These are phyloP conservation scores for Alternaria arbusti DNA, from an alignment of 2,329 filamentous ascomycete species.

Conservation along the genomic window DNA sequence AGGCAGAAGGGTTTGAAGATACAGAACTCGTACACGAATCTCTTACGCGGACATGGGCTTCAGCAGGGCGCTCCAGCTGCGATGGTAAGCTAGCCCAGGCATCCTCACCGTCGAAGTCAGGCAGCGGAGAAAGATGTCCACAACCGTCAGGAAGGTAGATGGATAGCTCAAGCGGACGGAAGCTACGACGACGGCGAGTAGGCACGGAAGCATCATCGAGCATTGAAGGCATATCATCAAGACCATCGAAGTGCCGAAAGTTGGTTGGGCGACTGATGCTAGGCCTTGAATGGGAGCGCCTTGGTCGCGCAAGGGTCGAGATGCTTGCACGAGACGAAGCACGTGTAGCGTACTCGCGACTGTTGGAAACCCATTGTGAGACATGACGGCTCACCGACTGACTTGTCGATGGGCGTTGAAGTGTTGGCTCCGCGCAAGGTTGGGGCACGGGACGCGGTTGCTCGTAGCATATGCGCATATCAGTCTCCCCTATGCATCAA, in stretches of 20 bases:
- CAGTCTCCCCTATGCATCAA: conserved; percentile 22
- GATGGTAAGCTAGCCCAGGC: conserved; percentile 33
- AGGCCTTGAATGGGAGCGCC: conserved; percentile 43
- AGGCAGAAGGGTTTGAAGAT: conserved; percentile 31
- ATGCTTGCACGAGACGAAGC: conserved; percentile 45
- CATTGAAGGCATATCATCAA: conserved; percentile 43
- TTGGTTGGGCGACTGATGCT: conserved; percentile 47
- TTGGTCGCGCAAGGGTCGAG: conserved; percentile 38
- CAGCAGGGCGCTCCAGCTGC: conserved; percentile 39
- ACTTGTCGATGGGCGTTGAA: conserved; percentile 42
- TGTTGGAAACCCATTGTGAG: conserved; percentile 45
- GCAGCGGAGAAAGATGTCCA: conserved; percentile 46
- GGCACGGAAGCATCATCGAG: conserved; percentile 40
- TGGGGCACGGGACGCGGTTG: conserved; percentile 37
- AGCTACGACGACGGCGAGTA: conserved; percentile 42
- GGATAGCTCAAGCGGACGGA: conserved; percentile 49
- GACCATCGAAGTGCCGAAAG: conserved; percentile 44
- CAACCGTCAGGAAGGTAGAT: conserved; percentile 46
- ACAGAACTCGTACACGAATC: conserved; percentile 38
- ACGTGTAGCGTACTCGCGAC: conserved; percentile 44
- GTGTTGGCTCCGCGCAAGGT: conserved; percentile 38
- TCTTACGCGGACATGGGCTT: conserved; percentile 41
- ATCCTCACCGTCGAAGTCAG: conserved; percentile 44
- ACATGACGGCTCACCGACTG: conserved; percentile 44
- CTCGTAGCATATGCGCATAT: conserved; percentile 43